Evolutionary conservation across 805 yeast species (phyloP).

Genomic region (Pichia kluyveri): DNA sequence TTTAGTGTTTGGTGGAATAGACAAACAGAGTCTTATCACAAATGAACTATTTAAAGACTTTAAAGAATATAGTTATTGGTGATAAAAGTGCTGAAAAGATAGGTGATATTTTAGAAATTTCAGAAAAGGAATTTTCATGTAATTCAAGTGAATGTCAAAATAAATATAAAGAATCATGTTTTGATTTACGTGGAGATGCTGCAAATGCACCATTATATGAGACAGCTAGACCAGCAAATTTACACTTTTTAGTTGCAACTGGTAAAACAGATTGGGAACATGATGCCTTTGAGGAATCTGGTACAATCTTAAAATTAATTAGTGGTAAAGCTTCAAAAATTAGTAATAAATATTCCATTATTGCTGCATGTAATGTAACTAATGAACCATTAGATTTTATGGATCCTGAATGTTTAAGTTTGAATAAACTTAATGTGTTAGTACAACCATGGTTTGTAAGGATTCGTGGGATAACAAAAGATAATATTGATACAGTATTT

Average conservation of each 20-base stretch:
- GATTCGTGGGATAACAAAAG: slow-evolving; percentile 41
- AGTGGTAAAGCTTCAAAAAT: slow-evolving; percentile 10
- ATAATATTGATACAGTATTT: slow-evolving; percentile 37
- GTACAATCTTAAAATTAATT: slow-evolving; percentile 23
- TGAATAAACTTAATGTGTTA: slow-evolving; percentile 48
- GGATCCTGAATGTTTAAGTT: slow-evolving; percentile 29
- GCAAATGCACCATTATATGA: slow-evolving; percentile 46
- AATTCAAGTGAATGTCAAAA: slow-evolving; percentile 36
- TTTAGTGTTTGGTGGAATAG: too few species aligned
- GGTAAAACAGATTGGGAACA: slow-evolving; percentile 81
- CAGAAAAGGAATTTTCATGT: slow-evolving; percentile 47
- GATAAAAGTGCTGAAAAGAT: slow-evolving; percentile 22
- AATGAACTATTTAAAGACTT: slow-evolving; percentile 13
- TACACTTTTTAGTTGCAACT: slow-evolving; percentile 76
- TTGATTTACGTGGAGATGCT: slow-evolving; percentile 29
- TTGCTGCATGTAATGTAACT: slow-evolving; percentile 15
- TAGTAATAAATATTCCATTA: background rate
- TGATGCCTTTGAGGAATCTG: slow-evolving; percentile 43
- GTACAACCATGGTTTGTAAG: slow-evolving; percentile 70
- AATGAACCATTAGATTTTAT: slow-evolving; percentile 11
- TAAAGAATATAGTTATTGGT: slow-evolving; percentile 10
- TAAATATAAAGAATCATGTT: slow-evolving; percentile 17
- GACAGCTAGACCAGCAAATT: slow-evolving; percentile 56
- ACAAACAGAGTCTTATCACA: too few species aligned
- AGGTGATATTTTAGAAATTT: slow-evolving; percentile 30